phyloP scores from a whole-genome alignment of 345 rosid species.

The Noccaea caerulescens region DNA sequence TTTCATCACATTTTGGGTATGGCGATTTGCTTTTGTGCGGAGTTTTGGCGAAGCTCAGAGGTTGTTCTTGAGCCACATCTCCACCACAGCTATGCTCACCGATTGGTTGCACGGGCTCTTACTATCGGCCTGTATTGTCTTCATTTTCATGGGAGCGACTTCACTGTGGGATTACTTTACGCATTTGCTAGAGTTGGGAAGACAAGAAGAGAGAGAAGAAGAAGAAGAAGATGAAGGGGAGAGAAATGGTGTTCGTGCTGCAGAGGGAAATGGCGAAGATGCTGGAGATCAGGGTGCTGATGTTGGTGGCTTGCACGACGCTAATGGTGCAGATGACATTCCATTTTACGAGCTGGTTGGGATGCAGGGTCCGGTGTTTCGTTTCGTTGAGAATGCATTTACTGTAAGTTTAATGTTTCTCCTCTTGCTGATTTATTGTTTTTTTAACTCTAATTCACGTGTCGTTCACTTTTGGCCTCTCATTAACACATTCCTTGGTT shows the following conservation, averaged over 20 bases:
- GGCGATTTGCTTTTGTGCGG: conserved; percentile 94
- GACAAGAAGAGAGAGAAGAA: conserved; percentile 86
- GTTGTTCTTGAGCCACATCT: conserved; percentile 83
- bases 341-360: conserved; percentile 99
- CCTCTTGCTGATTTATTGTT: conserved; percentile 1
- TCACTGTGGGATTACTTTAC: conserved; percentile 94
- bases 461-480: not conserved
- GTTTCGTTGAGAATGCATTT: conserved; percentile 98
- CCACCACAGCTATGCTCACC: conserved; percentile 83
- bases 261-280: conserved; percentile 83
- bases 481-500: not conserved
- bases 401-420: conserved; percentile 69
- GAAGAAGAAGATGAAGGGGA: conserved; percentile 73
- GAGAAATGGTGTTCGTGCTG: conserved; percentile 87
- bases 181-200: conserved; percentile 91
- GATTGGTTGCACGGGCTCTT: conserved; percentile 98
- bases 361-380: conserved; percentile 99
- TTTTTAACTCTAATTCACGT: conserved; percentile 1
- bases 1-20: conserved; percentile 93
- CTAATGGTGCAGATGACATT: conserved; percentile 99
- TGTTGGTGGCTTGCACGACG: conserved; percentile 94
- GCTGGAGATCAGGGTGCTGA: conserved; percentile 78
- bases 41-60: conserved; percentile 92
- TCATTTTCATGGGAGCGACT: conserved; percentile 95
- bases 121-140: conserved; percentile 93